phyloP scores from a whole-genome alignment of 352 stramenopile genomes.

The Aphanomyces euteiches region DNA sequence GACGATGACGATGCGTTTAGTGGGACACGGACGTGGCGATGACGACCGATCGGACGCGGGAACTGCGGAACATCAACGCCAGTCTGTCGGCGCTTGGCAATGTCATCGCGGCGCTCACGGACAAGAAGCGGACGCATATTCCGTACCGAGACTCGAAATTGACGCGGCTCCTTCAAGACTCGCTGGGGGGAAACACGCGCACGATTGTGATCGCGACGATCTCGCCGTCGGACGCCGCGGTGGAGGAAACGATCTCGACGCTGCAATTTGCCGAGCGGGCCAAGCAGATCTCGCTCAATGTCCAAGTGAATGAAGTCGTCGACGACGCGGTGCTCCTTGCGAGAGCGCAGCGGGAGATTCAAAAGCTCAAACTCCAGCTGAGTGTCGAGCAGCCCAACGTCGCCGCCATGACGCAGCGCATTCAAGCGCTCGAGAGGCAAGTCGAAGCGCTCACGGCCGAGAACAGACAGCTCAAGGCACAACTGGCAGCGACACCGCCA shows the following conservation, averaged over 20 bases:
- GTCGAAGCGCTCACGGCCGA: slow-evolving; percentile 36
- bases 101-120: slow-evolving; percentile 80
- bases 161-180: slow-evolving; percentile 89
- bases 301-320: slow-evolving; percentile 77
- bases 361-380: slow-evolving; percentile 51
- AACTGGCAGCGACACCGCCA: slow-evolving; percentile 42
- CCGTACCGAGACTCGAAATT: slow-evolving; percentile 97
- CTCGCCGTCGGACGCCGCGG: slow-evolving; percentile 60
- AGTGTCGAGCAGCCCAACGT: slow-evolving; percentile 41
- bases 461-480: slow-evolving; percentile 27
- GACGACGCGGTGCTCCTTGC: slow-evolving; percentile 75
- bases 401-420: slow-evolving; percentile 29
- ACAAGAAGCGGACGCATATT: slow-evolving; percentile 75
- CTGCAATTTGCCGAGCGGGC: slow-evolving; percentile 86
- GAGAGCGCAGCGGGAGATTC: slow-evolving; percentile 68
- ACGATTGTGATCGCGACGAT: slow-evolving; percentile 89
- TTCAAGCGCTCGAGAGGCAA: slow-evolving; percentile 47
- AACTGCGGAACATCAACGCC: slow-evolving; percentile 91
- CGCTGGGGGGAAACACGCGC: slow-evolving; percentile 80
- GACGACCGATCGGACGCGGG: slow-evolving; percentile 61
- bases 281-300: slow-evolving; percentile 67
- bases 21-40: slow-evolving; percentile 79
- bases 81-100: slow-evolving; percentile 87
- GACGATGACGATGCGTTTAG: slow-evolving; percentile 19
- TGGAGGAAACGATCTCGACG: slow-evolving; percentile 89